Evolutionary conservation across 177 flowering plant genomes (phyloP).

Genomic region (Vitis hybrid): DNA sequence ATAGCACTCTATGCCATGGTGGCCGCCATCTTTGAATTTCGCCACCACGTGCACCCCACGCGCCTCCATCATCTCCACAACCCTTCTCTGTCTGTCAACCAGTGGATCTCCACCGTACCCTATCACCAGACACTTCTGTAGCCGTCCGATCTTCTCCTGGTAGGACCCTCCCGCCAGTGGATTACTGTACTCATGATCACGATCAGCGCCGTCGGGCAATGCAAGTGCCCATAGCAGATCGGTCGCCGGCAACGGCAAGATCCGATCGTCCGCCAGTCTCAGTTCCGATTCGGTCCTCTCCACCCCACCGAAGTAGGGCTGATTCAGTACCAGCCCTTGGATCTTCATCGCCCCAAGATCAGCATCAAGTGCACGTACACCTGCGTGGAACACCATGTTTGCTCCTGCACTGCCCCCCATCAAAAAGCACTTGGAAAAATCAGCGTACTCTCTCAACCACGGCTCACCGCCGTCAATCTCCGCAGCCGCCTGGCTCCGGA

Average conservation of each 20-base stretch:
- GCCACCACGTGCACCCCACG: slow-evolving; percentile 46
- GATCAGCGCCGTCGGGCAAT: slow-evolving; percentile 46
- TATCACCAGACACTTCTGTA: slow-evolving; percentile 46
- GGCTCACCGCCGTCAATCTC: slow-evolving; percentile 25
- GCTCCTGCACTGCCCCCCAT: slow-evolving; percentile 63
- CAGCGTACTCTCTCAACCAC: slow-evolving; percentile 44
- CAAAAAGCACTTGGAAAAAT: slow-evolving; percentile 46
- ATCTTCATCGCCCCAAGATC: slow-evolving; percentile 35
- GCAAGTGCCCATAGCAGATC: slow-evolving; percentile 50
- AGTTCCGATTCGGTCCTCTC: slow-evolving; percentile 50
- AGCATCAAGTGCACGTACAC: slow-evolving; percentile 27
- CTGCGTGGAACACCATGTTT: slow-evolving; percentile 50
- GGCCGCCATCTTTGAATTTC: slow-evolving; percentile 41
- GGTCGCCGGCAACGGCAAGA: slow-evolving; percentile 30
- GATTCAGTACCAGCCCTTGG: slow-evolving; percentile 45
- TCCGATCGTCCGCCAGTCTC: slow-evolving; percentile 24
- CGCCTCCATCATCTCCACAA: slow-evolving; percentile 46
- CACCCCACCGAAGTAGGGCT: slow-evolving; percentile 55
- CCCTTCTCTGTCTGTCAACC: slow-evolving; percentile 50
- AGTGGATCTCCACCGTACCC: slow-evolving; percentile 61
- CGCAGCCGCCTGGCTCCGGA: slow-evolving; percentile 22
- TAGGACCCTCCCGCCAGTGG: slow-evolving; percentile 16
- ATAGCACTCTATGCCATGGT: slow-evolving; percentile 50
- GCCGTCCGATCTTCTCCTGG: slow-evolving; percentile 28
- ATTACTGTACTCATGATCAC: slow-evolving; percentile 54